phyloP scores from a whole-genome alignment of 352 stramenopile species.

The Globisporangium acanthophoron region DNA sequence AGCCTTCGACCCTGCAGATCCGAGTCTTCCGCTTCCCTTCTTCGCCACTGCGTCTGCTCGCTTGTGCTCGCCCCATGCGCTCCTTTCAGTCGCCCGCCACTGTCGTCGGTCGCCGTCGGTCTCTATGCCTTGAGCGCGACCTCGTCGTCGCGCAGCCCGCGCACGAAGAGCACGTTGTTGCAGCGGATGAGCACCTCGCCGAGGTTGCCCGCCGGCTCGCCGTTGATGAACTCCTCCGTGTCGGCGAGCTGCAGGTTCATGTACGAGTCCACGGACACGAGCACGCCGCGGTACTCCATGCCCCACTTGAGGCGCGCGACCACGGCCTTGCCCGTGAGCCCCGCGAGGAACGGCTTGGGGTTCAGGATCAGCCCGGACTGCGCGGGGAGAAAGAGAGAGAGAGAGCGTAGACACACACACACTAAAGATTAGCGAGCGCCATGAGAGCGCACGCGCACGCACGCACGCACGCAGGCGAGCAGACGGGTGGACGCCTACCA shows the following conservation, averaged over 20 bases:
- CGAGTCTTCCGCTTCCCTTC: not conserved
- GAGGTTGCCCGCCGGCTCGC: constrained; percentile 94
- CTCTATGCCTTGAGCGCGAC: constrained; percentile 12
- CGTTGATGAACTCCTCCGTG: constrained; percentile 98
- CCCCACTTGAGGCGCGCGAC: constrained; percentile 99
- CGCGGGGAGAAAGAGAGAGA: constrained; percentile 7
- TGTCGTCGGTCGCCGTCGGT: too few species aligned
- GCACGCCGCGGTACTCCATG: constrained; percentile 97
- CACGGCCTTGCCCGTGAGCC: constrained; percentile 93
- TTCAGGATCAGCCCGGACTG: constrained; percentile 90
- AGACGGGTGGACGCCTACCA: constrained; percentile 7
- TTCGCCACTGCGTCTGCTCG: not conserved
- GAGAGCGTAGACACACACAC: constrained; percentile 1
- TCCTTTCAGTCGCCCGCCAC: not conserved
- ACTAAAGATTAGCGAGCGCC: not conserved
- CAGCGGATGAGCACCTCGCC: constrained; percentile 98
- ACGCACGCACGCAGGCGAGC: not conserved
- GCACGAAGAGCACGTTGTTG: constrained; percentile 99
- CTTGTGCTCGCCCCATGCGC: not conserved
- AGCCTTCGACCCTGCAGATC: not conserved
- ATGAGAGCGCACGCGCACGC: not conserved
- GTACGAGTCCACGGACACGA: constrained; percentile 96
- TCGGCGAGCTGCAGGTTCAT: constrained; percentile 98
- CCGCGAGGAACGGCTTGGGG: constrained; percentile 94
- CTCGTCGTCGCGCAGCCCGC: constrained; percentile 44